Conservation (phyloP, 805 yeast genomes). For the Komagataella pseudopastoris region DNA sequence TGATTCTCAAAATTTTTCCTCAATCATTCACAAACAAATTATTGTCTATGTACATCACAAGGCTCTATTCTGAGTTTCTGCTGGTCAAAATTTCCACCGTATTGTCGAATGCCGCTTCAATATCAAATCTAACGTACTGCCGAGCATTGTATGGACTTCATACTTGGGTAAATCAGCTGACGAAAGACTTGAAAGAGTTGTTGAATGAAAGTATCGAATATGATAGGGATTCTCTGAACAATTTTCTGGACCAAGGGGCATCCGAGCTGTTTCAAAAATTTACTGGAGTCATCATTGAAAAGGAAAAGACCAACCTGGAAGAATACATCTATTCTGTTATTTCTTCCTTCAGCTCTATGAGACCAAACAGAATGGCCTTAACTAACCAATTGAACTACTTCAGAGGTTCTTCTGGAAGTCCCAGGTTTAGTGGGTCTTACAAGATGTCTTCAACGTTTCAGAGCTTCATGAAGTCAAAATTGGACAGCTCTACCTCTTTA, state of each 20-base stretch:
- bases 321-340: constrained; percentile 32
- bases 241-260: constrained; percentile 54
- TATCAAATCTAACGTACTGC: constrained; percentile 58
- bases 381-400: neutral
- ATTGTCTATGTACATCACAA: neutral
- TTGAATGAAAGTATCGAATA: constrained; percentile 34
- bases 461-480: constrained; percentile 38
- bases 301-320: constrained; percentile 59
- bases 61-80: neutral
- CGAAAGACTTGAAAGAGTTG: constrained; percentile 51
- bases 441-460: constrained; percentile 17
- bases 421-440: neutral
- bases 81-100: constrained; percentile 15
- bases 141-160: constrained; percentile 63
- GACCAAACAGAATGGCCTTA: neutral
- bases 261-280: constrained; percentile 65
- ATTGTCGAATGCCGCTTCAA: constrained; percentile 47
- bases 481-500: constrained; percentile 26
- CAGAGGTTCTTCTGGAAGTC: neutral
- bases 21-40: neutral
- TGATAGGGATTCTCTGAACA: constrained; percentile 26
- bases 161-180: constrained; percentile 41
- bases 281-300: constrained; percentile 46
- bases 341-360: constrained; percentile 10
- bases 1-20: neutral